Percentiles rank a stretch among this genome's conserved stretches.
phyloP scores from a whole-genome alignment of 768 basidiomycete species.

The Strobilomyces dryophilus region DNA sequence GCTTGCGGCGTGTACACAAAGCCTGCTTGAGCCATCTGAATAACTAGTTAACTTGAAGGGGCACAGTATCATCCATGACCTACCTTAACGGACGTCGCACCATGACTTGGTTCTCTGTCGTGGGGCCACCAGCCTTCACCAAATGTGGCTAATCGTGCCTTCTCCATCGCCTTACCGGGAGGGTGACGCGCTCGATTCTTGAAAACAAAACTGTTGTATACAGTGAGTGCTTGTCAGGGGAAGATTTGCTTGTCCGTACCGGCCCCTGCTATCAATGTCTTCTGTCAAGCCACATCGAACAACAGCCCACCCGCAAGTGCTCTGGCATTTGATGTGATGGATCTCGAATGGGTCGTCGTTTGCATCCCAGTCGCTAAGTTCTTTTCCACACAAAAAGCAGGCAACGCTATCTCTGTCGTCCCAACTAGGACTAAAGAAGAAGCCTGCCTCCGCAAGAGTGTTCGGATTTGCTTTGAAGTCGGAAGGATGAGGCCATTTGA shows the following conservation, averaged over 20 bases:
- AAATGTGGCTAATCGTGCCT: slow-evolving; percentile 68
- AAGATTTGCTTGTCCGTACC: slow-evolving; percentile 36
- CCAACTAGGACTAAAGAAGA: slow-evolving; percentile 71
- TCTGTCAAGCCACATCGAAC: slow-evolving; percentile 65
- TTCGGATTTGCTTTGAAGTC: slow-evolving; percentile 65
- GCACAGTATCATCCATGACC: not conserved
- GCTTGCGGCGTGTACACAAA: slow-evolving; percentile 75
- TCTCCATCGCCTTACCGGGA: slow-evolving; percentile 62
- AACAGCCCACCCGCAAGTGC: slow-evolving; percentile 76
- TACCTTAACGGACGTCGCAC: slow-evolving; percentile 71
- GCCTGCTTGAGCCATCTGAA: slow-evolving; percentile 80
- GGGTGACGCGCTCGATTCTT: slow-evolving; percentile 61
- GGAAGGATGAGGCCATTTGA: slow-evolving; percentile 76
- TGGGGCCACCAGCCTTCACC: slow-evolving; percentile 75
- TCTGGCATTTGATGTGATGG: slow-evolving; percentile 67
- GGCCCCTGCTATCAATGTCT: slow-evolving; percentile 54
- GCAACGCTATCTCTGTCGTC: slow-evolving; percentile 71
- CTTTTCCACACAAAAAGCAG: slow-evolving; percentile 82
- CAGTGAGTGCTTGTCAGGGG: not conserved
- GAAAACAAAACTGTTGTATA: slow-evolving; percentile 49
- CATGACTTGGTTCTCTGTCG: slow-evolving; percentile 55
- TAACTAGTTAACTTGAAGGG: not conserved
- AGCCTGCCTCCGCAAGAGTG: slow-evolving; percentile 83
- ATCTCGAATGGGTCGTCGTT: slow-evolving; percentile 84
- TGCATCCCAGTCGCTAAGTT: slow-evolving; percentile 80